Evolutionary conservation across 108 stramenopile species (phyloP), one percentile per base, ranked within the genome.

Genomic region (Fragilariopsis cylindrus): DNA sequence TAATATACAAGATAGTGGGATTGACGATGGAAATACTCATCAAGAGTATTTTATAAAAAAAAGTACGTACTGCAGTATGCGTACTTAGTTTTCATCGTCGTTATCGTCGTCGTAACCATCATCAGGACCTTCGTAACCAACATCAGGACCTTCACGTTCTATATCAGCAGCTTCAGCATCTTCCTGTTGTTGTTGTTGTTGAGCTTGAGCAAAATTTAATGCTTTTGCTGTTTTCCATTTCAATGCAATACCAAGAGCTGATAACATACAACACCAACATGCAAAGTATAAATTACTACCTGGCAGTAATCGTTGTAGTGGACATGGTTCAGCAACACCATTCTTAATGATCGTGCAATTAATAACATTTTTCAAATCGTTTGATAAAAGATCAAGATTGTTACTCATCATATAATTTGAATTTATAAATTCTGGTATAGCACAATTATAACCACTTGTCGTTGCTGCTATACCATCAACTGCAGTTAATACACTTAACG

Each of bases 211-310:
- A 72, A 91, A 88, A 62, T 86, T 82, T 44, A 88, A 68, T 15
- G 90, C 90, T 41, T 87, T 81, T n/a, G 86, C 85, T 16, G 86
- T 79, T 54, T 91, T 91, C 90, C 90, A 91, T 56, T 74, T 82
- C 2, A 88, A 82, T 19, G 88, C 75, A 55, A 91, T 76, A 45
- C 68, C 79, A 11, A 88, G 21, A 19, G 79, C 81, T 5, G 86
- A 48, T 4, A 84, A 55, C 57, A 91, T 80, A 18, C 80, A 81
- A 19, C 60, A 68, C 90, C 90, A 91, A 1, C 70, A 57, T 5
- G 84, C 69, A 48, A 84, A 70, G 65, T 86, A 91, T 3, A 91
- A 71, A 64, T 91, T 91, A 8, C 86, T 84, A 11, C 90, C 90
- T 3, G 90, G 90, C 19, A 80, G 60, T 44, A 60, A 56, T 7